These are phyloP conservation scores for Kingdonia uniflora DNA, from an alignment of 164 flowering plant species.

Conservation along the genomic window DNA sequence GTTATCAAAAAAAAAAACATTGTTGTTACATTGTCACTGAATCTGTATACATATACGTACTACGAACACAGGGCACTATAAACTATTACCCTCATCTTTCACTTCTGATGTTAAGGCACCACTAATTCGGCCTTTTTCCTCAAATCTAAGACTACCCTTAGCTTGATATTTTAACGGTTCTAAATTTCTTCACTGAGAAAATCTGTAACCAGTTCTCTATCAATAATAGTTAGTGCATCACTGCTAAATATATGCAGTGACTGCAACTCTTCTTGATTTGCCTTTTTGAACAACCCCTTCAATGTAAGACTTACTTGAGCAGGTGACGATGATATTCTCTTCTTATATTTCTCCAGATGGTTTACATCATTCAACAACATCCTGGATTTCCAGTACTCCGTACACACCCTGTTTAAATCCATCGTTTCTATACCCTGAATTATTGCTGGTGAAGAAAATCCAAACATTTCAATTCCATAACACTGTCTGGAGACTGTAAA, in stretches of 20 bases:
- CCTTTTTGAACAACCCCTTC: slow-evolving; percentile 44
- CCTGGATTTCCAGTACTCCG: slow-evolving; percentile 59
- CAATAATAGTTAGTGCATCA: slow-evolving; percentile 9
- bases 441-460: slow-evolving; percentile 47
- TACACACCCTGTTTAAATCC: slow-evolving; percentile 49
- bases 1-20: no score
- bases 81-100: no score
- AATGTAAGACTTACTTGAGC: slow-evolving; percentile 17
- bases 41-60: no score
- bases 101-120: no score
- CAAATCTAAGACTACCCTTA: no score
- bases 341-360: slow-evolving; percentile 10
- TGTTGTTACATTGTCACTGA: no score
- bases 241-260: slow-evolving; percentile 24
- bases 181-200: no score
- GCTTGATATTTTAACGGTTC: no score
- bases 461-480: slow-evolving; percentile 81
- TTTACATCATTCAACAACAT: not conserved
- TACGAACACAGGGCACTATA: no score
- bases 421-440: slow-evolving; percentile 71
- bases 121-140: no score
- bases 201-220: no score
- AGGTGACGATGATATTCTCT: slow-evolving; percentile 15
- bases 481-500: slow-evolving; percentile 17
- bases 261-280: slow-evolving; percentile 32